These are phyloP conservation scores for Fagopyrum tataricum DNA, from an alignment of 148 eudicot species.

Conservation along the genomic window DNA sequence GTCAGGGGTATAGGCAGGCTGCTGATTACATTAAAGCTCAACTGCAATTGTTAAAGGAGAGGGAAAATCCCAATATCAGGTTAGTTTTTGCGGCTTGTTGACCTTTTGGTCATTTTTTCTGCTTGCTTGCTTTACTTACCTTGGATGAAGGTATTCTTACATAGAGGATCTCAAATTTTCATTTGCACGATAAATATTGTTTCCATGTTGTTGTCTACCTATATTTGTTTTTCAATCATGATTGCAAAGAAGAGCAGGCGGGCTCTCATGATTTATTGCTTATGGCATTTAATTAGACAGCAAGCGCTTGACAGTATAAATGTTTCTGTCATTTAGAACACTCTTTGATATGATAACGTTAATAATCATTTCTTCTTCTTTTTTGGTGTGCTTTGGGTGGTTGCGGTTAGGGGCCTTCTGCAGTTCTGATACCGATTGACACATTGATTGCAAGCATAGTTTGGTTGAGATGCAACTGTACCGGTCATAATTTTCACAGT, in stretches of 20 bases:
- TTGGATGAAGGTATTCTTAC: not conserved
- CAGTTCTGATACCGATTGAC: not conserved
- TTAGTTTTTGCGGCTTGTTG: slow-evolving; percentile 17
- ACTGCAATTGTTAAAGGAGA: slow-evolving; percentile 47
- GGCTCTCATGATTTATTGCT: not conserved
- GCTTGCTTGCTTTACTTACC: not conserved
- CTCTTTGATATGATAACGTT: not conserved
- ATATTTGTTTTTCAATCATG: not conserved
- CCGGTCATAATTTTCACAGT: no score
- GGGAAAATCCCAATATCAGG: slow-evolving; percentile 64
- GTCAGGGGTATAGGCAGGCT: slow-evolving; percentile 72
- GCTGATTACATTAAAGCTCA: slow-evolving; percentile 67
- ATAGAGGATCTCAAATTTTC: not conserved
- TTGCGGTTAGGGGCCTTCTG: not conserved
- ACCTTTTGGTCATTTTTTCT: not conserved
- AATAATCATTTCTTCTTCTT: not conserved
- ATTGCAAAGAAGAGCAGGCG: not conserved
- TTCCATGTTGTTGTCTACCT: not conserved
- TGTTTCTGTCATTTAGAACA: not conserved
- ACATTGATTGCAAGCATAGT: no score
- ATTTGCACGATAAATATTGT: not conserved
- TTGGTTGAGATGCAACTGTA: not conserved
- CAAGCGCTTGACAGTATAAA: not conserved
- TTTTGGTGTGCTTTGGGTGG: not conserved
- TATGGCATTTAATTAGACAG: not conserved